Conservation (phyloP, 2,329 filamentous ascomycete species). For the Simplicillium sp. region DNA sequence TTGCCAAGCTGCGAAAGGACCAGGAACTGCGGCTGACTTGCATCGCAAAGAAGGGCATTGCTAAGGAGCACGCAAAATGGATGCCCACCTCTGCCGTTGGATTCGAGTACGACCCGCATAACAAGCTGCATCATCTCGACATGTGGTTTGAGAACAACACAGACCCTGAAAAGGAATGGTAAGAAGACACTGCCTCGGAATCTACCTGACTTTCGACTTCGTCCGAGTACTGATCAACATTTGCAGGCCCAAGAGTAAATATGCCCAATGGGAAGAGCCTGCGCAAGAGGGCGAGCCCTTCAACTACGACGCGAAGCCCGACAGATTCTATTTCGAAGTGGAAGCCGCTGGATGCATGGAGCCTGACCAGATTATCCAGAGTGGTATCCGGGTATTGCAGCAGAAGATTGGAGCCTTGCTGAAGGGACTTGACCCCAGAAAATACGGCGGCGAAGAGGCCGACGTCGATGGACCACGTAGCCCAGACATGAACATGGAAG, state of each 20-base stretch:
- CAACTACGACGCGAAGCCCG: constrained; percentile 79
- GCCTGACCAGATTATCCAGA: constrained; percentile 80
- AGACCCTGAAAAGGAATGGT: constrained; percentile 78
- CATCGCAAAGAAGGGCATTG: constrained; percentile 95
- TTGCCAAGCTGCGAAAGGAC: constrained; percentile 80
- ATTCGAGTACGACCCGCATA: constrained; percentile 97
- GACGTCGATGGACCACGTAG: constrained; percentile 57
- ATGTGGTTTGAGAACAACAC: constrained; percentile 80
- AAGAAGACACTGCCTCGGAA: constrained; percentile 21
- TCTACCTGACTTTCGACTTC: background rate
- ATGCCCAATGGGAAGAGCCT: constrained; percentile 70
- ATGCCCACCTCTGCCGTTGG: constrained; percentile 84
- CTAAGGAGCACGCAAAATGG: constrained; percentile 99
- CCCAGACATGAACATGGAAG: constrained; percentile 53
- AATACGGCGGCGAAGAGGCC: constrained; percentile 44
- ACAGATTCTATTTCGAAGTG: constrained; percentile 86
- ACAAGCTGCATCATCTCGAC: constrained; percentile 85
- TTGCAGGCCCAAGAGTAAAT: constrained; percentile 68
- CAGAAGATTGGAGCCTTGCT: constrained; percentile 81
- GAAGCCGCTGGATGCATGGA: constrained; percentile 83
- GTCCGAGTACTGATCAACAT: too few species aligned
- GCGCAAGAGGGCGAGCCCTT: constrained; percentile 77
- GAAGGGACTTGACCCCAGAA: constrained; percentile 37
- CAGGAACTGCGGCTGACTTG: constrained; percentile 88
- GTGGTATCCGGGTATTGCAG: constrained; percentile 82